Evolutionary conservation across 1,284 basidiomycete genomes (phyloP).

Genomic region (Cryptococcus hybrid): DNA sequence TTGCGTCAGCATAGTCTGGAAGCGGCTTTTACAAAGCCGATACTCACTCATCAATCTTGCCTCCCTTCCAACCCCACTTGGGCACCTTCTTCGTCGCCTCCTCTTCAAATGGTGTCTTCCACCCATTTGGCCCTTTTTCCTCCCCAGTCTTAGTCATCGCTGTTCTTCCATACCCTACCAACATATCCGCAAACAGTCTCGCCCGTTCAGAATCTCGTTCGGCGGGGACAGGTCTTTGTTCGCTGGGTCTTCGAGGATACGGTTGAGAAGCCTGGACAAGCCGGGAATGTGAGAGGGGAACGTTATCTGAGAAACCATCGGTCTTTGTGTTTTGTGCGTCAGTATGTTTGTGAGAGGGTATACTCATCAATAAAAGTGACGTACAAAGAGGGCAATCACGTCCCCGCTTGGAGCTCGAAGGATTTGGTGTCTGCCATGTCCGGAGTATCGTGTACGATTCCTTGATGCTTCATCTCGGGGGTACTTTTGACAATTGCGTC

Average conservation of each 20-base stretch:
- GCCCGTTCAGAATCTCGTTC: slow-evolving; percentile 42
- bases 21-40: background rate
- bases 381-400: no score
- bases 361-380: no score
- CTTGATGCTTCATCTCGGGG: slow-evolving; percentile 16
- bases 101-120: slow-evolving; percentile 49
- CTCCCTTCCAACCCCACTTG: slow-evolving; percentile 50
- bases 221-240: slow-evolving; percentile 33
- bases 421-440: slow-evolving; percentile 35
- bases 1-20: background rate
- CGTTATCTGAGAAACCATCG: slow-evolving; percentile 59
- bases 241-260: slow-evolving; percentile 28
- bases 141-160: slow-evolving; percentile 48
- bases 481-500: slow-evolving; percentile 35
- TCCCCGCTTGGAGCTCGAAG: slow-evolving; percentile 37
- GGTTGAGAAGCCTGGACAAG: slow-evolving; percentile 28
- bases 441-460: slow-evolving; percentile 35
- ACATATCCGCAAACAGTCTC: slow-evolving; percentile 48
- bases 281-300: slow-evolving; percentile 47
- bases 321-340: slow-evolving; percentile 35
- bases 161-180: slow-evolving; percentile 50
- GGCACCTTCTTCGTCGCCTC: slow-evolving; percentile 45
- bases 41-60: slow-evolving; percentile 53
- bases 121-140: slow-evolving; percentile 33
- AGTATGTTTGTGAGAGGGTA: no score